Percentiles rank a stretch among this genome's conserved stretches.
These are phyloP conservation scores for Acanthamoeba rhysodes DNA, from an alignment of 208 protist species.

Conservation along the genomic window DNA sequence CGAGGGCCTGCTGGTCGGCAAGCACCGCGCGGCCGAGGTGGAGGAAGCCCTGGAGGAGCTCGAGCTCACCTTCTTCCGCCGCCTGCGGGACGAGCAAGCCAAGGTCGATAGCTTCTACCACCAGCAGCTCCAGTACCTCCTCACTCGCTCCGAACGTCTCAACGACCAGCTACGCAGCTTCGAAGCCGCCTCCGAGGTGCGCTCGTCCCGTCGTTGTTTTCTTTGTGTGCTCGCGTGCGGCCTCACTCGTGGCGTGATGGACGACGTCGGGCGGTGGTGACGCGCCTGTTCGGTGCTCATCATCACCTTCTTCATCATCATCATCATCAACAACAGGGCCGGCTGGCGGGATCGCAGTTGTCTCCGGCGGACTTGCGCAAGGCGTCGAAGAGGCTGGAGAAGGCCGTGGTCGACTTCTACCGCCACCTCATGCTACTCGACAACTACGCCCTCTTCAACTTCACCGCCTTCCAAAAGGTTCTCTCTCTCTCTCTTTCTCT, in stretches of 20 bases:
- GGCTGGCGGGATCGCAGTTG: background rate
- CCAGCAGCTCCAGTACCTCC: conserved; percentile 51
- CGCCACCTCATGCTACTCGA: conserved; percentile 71
- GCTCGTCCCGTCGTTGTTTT: background rate
- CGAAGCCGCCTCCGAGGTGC: conserved; percentile 19
- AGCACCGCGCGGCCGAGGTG: background rate
- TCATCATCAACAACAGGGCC: background rate
- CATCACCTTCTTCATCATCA: too few relatives aligned
- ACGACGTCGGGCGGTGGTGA: background rate
- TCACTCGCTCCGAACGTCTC: conserved; percentile 12
- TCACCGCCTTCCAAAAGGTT: conserved; percentile 64
- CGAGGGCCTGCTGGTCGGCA: background rate
- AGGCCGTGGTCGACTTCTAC: conserved; percentile 61
- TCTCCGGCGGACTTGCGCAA: background rate
- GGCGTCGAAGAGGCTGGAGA: conserved; percentile 53
- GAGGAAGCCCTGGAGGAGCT: conserved; percentile 39
- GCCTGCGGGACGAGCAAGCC: conserved; percentile 44
- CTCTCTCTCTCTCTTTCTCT: too few relatives aligned
- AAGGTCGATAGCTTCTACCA: conserved; percentile 57
- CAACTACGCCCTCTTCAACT: conserved; percentile 62
- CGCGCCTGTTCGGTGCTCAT: background rate
- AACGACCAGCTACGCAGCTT: conserved; percentile 54
- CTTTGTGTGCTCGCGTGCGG: background rate
- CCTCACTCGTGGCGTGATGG: background rate
- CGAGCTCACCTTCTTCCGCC: conserved; percentile 52